Base-by-base conservation (phyloP, 371 early-diverging fungal species). In the Apophysomyces ossiformis region DNA sequence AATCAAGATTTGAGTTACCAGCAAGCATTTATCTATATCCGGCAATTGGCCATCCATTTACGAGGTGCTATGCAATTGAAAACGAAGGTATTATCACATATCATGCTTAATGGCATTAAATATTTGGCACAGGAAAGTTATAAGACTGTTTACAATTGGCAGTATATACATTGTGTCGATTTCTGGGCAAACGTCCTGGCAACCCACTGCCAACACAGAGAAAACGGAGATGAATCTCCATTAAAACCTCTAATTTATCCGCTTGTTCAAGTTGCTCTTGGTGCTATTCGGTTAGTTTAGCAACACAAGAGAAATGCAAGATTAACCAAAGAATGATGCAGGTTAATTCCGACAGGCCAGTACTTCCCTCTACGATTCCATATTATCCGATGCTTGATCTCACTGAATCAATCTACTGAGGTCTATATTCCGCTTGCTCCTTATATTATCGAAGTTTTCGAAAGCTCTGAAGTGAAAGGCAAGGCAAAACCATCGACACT, bases 331-430 rank as follows among this genome's bases (percentile, higher is more conserved):
- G 50, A 21, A 21, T 36, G 15, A 13, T 56, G 32, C 70, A 86
- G 90, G 15, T 77, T 98, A 66, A 91, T 93, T 61, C 95, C 96
- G 21, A 92, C 93, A 5, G 81, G 93, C 41, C 91, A 92, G 67
- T 94, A 91, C 82, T 94, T 93, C 78, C 97, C 98, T 32, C 83
- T 95, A 60, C 93, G 96, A 36, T 90, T 97, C 82, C 95, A 95
- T 68, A 86, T 93, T 63, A 69, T 95, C 18, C 83, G 83, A 57
- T 76, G 87, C 61, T 68, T 98, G 64, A 85, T 85, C 56, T 90
- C 90, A 12, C 68, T 97, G 59, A 74, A 83, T 38, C 77, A 87
- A 54, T 63, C 88, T 54, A 93, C 95, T 2, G 83, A 87, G 7
- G 85, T 87, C 21, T 98, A 86, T 71, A 92, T 98, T 67, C 97